A percentile compares a stretch with the other conserved stretches of the same genome.
Evolutionary conservation across 2,329 filamentous ascomycete genomes (phyloP).

Genomic region (Ophiostoma angusticollis): DNA sequence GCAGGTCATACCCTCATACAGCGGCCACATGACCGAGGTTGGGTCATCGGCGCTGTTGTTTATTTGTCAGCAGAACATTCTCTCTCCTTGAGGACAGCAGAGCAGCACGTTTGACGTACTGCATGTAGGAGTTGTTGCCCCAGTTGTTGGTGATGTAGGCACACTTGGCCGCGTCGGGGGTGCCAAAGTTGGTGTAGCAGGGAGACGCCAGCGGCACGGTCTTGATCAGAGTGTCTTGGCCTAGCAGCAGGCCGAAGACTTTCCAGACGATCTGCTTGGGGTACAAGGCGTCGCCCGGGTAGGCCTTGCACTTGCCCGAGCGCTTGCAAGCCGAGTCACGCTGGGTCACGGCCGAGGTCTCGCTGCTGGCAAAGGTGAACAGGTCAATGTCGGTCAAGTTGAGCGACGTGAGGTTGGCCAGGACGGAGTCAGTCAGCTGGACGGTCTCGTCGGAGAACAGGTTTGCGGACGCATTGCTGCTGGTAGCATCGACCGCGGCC

Average conservation of each 20-base stretch:
- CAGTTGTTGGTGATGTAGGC: conserved; percentile 23
- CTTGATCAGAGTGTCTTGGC: conserved; percentile 33
- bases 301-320: conserved; percentile 12
- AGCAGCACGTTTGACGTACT: conserved; percentile 24
- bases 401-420: conserved; percentile 12
- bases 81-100: background rate
- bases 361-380: conserved; percentile 9
- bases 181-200: conserved; percentile 35
- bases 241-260: conserved; percentile 36
- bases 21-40: conserved; percentile 27
- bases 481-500: background rate
- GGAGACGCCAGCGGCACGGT: conserved; percentile 38
- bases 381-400: conserved; percentile 10
- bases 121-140: conserved; percentile 21
- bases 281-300: conserved; percentile 41
- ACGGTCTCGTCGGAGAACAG: conserved; percentile 15
- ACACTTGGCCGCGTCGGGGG: conserved; percentile 30
- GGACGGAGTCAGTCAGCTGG: conserved; percentile 13
- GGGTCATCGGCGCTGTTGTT: conserved; percentile 20
- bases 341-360: background rate
- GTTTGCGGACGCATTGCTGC: conserved; percentile 3
- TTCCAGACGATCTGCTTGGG: conserved; percentile 34
- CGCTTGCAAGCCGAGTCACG: too few species aligned
- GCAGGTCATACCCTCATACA: conserved; percentile 28
- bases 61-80: background rate